A percentile compares a stretch with the other conserved stretches of the same genome.
Evolutionary conservation across 2,329 filamentous ascomycete genomes (phyloP).

Genomic region (Cladophialophora exuberans): DNA sequence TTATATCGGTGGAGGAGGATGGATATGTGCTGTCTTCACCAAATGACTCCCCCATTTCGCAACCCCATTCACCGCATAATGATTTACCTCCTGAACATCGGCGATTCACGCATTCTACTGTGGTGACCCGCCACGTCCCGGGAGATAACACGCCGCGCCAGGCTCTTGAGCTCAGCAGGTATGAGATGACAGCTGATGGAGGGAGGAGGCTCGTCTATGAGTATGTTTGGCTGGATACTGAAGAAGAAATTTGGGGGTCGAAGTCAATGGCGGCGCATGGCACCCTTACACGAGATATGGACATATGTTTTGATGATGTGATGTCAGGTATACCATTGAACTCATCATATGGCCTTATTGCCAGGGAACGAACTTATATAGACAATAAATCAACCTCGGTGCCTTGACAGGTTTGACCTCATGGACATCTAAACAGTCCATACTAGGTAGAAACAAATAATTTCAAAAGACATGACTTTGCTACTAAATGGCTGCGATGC

Average conservation of each 20-base stretch:
- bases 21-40: conserved; percentile 1
- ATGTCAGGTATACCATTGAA: no score
- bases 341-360: no score
- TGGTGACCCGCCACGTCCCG: conserved; percentile 11
- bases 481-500: not conserved
- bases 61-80: conserved; percentile 1
- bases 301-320: no score
- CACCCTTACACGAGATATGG: no score
- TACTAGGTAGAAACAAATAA: no score
- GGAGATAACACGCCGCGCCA: conserved; percentile 16
- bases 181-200: conserved; percentile 14
- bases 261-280: no score
- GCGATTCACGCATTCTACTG: conserved; percentile 18
- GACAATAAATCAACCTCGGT: no score
- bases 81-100: conserved; percentile 24
- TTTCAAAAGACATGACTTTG: no score
- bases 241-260: no score
- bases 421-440: no score
- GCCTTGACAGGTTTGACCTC: no score
- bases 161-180: conserved; percentile 26
- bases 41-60: not conserved
- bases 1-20: conserved; percentile 26
- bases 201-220: conserved; percentile 8
- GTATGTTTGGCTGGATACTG: not conserved
- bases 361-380: no score